Evolutionary conservation across 139 green algal genomes (phyloP), one percentile per base, ranked within the genome.

Genomic region (Mesotaenium endlicherianum): DNA sequence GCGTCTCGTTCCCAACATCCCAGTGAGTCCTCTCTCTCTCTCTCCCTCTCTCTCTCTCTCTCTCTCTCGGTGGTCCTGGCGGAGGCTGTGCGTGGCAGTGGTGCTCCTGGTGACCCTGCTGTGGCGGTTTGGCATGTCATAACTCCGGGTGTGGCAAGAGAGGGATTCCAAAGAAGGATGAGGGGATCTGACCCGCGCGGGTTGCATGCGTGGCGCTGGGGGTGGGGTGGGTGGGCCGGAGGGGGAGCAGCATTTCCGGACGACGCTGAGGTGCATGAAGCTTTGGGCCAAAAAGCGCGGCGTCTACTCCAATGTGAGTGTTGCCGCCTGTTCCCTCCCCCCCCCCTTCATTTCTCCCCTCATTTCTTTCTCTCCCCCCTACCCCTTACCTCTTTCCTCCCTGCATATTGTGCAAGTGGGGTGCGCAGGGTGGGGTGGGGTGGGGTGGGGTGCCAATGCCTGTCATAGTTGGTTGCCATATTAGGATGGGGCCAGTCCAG

Each of bases 221-320:
- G 55, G 34, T 1, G 3, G 3, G 55, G 3, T 5, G 55, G 55
- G 3, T 8, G 0, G 55, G 55, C 1, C 11, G 55, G 2, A n/a
- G 55, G 3, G 16, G 57, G 38, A 59, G 31, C 75, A 84, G 17
- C 6, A 72, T 60, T 97, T 97, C 81, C 75, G 93, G 31, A 91
- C 87, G 5, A 89, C 90, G 11, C 87, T 98, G 78, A 88, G 94
- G 68, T 88, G 82, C 39, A 80, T 98, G 67, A 98, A 98, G 92
- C 86, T 96, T 45, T 99, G 96, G 96, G 95, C 95, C 11, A 91
- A 95, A 76, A 80, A 70, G 77, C 68, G 89, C 16, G 88, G 88
- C 16, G 75, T 91, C 36, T 91, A 91, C 75, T 89, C 87, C 3
- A 91, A 91, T 81, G 80, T 88, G 42, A 43, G 74, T 64, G 11